Base-by-base conservation (phyloP, 176 grass and related monocot genomes). In the Aegilops bicornis region DNA sequence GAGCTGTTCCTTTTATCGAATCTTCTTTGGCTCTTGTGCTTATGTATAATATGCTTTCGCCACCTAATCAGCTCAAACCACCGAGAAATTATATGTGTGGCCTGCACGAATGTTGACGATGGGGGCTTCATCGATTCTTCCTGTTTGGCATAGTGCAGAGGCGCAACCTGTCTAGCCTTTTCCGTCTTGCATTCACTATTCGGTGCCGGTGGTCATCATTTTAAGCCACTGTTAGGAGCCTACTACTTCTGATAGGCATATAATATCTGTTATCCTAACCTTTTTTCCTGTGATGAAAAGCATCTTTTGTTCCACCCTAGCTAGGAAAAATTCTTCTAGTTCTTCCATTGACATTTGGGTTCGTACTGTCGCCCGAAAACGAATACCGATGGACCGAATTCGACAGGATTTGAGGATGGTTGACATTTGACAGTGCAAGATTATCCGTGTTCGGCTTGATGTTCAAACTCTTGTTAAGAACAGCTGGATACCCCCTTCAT, bases 111-210 rank as follows among this genome's bases (percentile, higher is more conserved):
- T 66, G 78, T 90, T 79, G 66, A 83, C 66, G n/a, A 68, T n/a
- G 80, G 42, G 27, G 43, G 68, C 89, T 76, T 81, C 85, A 61
- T 37, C 69, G 89, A 84, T 85, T 70, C 85, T 91, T 91, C 89
- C 62, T 80, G 50, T 69, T 80, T 50, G 50, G 77, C 81, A 77
- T 32, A 91, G 64, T 62, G 73, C 35, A 39, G 68, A 79, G 20
- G 67, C 22, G 30, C 81, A 39, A 17, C n/a, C 22, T 79, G 39
- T 32, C 27, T 13, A 25, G 15, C 67, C 29, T 73, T 90, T 90
- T 76, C 54, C 54, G 54, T 59, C 35, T 80, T 62, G 42, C n/a
- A 63, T 61, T 80, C 76, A 84, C 47, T 87, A 59, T 75, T 80
- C 69, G 47, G 8, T 77, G 27, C n/a, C 61, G 60, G 8, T 77